A percentile compares a stretch with the other conserved stretches of the same genome.
Evolutionary conservation across 768 basidiomycete species (phyloP).

Genomic region (Tricholoma bakamatsutake): DNA sequence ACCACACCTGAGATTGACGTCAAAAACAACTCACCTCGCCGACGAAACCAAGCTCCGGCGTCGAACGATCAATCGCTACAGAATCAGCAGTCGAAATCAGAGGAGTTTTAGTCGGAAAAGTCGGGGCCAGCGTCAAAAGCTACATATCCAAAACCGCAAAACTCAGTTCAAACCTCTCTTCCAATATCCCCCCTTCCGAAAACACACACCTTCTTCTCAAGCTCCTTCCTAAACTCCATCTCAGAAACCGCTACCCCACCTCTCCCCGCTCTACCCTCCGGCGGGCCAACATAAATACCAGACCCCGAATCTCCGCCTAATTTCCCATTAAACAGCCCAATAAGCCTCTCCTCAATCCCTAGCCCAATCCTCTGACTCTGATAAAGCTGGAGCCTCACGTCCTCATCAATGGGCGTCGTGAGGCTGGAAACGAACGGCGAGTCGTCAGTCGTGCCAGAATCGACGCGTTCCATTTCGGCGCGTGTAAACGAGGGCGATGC

Average conservation of each 20-base stretch:
- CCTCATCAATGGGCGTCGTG: constrained; percentile 36
- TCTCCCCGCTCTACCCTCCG: neutral
- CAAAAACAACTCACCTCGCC: neutral
- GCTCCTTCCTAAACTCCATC: neutral
- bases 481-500: neutral
- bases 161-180: no score
- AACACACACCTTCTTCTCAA: neutral
- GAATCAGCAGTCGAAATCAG: neutral
- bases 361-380: constrained; percentile 1
- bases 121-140: neutral
- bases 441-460: constrained; percentile 35
- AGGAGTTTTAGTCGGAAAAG: neutral
- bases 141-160: neutral
- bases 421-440: constrained; percentile 37
- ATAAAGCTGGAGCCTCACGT: constrained; percentile 8
- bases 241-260: neutral
- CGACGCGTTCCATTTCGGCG: constrained; percentile 18
- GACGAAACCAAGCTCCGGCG: neutral
- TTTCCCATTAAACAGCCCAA: neutral
- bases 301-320: neutral
- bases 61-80: neutral
- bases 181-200: neutral
- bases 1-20: neutral
- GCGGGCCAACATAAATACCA: neutral
- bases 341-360: constrained; percentile 10